Evolutionary conservation across 495 filamentous ascomycete species (phyloP).

Genomic region (Aspergillus sclerotiicarbonarius): DNA sequence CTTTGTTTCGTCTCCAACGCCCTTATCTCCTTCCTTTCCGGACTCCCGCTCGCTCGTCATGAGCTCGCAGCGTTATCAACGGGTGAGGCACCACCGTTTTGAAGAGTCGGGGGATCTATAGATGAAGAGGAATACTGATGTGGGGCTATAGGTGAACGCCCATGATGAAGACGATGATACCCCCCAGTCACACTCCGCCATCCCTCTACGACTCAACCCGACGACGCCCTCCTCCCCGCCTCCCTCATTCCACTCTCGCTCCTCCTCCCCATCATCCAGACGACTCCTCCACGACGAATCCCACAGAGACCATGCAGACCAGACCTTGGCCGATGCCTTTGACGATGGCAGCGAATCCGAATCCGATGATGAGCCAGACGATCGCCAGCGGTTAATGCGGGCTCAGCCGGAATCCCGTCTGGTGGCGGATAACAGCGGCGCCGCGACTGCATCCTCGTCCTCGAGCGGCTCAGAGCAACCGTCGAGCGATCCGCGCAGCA

Average conservation of each 20-base stretch:
- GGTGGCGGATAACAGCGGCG: slow-evolving; percentile 28
- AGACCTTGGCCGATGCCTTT: slow-evolving; percentile 86
- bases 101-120: too few species aligned
- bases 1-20: slow-evolving; percentile 22
- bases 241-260: slow-evolving; percentile 87
- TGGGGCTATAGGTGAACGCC: slow-evolving; percentile 47
- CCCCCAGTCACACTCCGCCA: slow-evolving; percentile 39
- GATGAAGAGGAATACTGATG: slow-evolving; percentile 14
- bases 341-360: slow-evolving; percentile 69
- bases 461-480: slow-evolving; percentile 24
- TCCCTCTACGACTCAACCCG: slow-evolving; percentile 38
- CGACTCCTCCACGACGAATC: slow-evolving; percentile 55
- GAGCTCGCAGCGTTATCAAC: slow-evolving; percentile 83
- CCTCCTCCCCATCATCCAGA: slow-evolving; percentile 66
- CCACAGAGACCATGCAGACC: slow-evolving; percentile 58
- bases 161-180: slow-evolving; percentile 49
- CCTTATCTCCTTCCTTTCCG: slow-evolving; percentile 15
- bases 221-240: slow-evolving; percentile 83
- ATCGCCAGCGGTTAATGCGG: slow-evolving; percentile 81
- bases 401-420: slow-evolving; percentile 51
- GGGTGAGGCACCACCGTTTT: slow-evolving; percentile 45
- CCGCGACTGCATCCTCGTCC: slow-evolving; percentile 37
- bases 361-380: slow-evolving; percentile 71
- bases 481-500: slow-evolving; percentile 18
- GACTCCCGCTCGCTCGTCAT: slow-evolving; percentile 47